Conservation (phyloP, 2,329 filamentous ascomycete species). For the Colletotrichum sp. region DNA sequence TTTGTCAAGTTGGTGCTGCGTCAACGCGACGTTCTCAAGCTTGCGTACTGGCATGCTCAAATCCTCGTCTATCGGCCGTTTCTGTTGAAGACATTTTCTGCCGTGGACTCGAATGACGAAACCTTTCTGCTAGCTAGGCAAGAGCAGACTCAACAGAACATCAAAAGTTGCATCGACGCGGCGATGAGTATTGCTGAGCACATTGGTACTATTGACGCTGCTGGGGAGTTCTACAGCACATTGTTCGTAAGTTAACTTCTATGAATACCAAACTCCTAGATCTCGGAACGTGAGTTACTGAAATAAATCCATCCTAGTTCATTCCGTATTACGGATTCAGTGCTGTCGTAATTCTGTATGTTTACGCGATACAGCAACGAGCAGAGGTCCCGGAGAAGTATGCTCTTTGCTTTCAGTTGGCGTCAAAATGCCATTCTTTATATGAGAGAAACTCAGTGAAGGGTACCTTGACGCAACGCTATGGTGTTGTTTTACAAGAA, state of each 20-base stretch:
- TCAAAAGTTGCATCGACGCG: constrained; percentile 37
- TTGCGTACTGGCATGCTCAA: constrained; percentile 46
- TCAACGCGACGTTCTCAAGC: constrained; percentile 44
- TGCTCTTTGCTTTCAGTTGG: constrained; percentile 36
- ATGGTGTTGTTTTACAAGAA: constrained; percentile 45
- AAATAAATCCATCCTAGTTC: constrained; percentile 20
- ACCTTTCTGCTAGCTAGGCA: neutral
- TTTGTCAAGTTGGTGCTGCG: constrained; percentile 32
- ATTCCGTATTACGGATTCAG: constrained; percentile 49
- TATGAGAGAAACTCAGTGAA: constrained; percentile 38
- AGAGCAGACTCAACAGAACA: constrained; percentile 20
- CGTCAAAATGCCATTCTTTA: constrained; percentile 42
- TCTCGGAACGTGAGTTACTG: no score
- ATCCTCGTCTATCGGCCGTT: constrained; percentile 43
- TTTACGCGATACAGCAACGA: constrained; percentile 45
- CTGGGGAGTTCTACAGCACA: constrained; percentile 39
- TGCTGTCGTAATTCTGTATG: constrained; percentile 48
- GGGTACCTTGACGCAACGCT: constrained; percentile 44
- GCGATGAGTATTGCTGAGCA: constrained; percentile 42
- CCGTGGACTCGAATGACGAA: neutral
- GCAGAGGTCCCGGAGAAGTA: constrained; percentile 29
- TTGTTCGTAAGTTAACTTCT: constrained; percentile 39
- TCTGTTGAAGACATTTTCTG: constrained; percentile 35
- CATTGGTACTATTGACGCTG: constrained; percentile 40
- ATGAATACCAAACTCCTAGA: no score